Percentiles rank a stretch among this genome's conserved stretches.
These are phyloP conservation scores for Diplodia intermedia DNA, from an alignment of 2,329 filamentous ascomycete genomes.

Conservation along the genomic window DNA sequence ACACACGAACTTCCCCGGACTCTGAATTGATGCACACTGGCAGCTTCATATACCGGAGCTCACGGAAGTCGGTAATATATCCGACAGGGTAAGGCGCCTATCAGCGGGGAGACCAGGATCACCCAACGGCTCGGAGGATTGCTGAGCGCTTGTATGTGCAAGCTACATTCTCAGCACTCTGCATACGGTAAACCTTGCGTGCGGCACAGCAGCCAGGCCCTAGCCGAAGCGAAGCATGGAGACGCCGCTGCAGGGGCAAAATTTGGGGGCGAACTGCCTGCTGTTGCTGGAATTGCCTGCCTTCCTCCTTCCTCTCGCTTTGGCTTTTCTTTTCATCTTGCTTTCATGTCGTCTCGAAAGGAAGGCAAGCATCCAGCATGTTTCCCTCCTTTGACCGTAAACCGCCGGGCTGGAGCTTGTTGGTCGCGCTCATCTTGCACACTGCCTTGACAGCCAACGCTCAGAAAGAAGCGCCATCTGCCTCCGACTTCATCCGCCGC, in stretches of 20 bases:
- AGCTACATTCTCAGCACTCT: not conserved
- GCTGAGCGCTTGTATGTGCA: not conserved
- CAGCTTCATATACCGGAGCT: too few species aligned
- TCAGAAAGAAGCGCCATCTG: not conserved
- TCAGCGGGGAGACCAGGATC: too few species aligned
- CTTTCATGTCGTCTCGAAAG: not conserved
- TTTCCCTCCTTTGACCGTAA: not conserved
- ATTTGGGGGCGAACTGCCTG: not conserved
- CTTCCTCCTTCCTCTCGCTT: not conserved
- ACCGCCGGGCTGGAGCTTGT: not conserved
- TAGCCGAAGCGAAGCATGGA: not conserved
- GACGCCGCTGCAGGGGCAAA: not conserved
- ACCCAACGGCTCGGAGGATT: not conserved
- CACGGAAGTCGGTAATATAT: too few species aligned
- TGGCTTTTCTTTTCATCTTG: not conserved
- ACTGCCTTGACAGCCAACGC: not conserved
- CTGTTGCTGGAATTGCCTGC: not conserved
- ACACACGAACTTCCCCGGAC: too few species aligned
- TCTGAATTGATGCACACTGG: too few species aligned
- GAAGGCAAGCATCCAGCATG: not conserved
- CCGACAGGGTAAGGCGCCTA: too few species aligned
- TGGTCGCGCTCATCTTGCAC: not conserved
- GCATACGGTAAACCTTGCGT: not conserved
- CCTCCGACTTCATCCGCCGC: conserved; percentile 1
- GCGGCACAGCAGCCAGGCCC: not conserved